Conservation (phyloP, 139 green algal genomes). For the Chlamydomonas sphaeroides region DNA sequence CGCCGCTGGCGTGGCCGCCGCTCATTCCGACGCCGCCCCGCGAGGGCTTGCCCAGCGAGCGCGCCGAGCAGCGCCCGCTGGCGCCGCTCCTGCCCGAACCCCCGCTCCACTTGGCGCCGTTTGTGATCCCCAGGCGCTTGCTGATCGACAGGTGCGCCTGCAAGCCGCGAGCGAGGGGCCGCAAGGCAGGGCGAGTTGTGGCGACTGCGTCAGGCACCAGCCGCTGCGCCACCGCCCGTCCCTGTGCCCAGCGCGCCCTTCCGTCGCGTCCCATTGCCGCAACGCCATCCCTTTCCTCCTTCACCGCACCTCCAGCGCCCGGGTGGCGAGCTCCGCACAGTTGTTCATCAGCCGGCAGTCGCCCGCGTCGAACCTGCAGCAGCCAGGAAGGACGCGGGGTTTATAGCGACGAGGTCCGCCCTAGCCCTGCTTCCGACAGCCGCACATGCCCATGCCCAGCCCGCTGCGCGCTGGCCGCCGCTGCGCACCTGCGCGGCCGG, state of each 20-base stretch:
- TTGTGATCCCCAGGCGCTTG: neutral
- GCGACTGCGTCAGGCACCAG: no score
- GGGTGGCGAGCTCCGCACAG: slow-evolving; percentile 75
- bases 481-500: slow-evolving; percentile 58
- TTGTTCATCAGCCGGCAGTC: slow-evolving; percentile 75
- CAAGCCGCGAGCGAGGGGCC: neutral
- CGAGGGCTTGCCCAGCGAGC: neutral
- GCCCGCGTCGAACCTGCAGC: slow-evolving; percentile 47
- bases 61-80: neutral
- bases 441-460: no score
- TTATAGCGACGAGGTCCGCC: no score
- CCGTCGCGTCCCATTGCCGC: no score
- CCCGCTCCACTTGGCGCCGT: neutral
- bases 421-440: no score
- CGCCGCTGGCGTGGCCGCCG: neutral
- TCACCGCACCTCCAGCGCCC: slow-evolving; percentile 23
- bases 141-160: slow-evolving; percentile 4
- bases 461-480: no score
- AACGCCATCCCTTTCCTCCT: neutral
- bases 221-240: no score
- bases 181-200: no score
- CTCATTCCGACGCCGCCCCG: neutral
- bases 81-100: no score
- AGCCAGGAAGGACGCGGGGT: neutral
- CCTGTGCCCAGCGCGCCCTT: no score